phyloP scores from a whole-genome alignment of 257 asterid species.

The Paulownia fortunei region DNA sequence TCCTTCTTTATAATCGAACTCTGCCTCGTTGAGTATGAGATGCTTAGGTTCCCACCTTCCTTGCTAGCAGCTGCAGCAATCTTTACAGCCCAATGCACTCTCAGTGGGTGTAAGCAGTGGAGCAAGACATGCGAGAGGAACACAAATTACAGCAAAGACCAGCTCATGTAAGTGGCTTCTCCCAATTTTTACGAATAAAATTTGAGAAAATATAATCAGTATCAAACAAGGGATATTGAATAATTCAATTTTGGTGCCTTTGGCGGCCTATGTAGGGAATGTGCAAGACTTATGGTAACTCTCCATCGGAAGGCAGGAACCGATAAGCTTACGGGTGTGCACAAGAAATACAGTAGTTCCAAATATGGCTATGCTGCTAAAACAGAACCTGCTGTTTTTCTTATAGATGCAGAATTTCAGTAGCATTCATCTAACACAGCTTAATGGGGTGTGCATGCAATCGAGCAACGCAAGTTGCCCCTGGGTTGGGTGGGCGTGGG shows the following conservation, averaged over 20 bases:
- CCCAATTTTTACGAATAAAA: not conserved
- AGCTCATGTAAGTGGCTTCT: constrained; percentile 60
- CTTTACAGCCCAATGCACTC: constrained; percentile 70
- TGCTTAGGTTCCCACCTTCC: constrained; percentile 82
- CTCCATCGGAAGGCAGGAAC: constrained; percentile 69
- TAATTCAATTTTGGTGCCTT: not conserved
- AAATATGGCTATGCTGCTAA: constrained; percentile 64
- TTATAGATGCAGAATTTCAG: constrained; percentile 19
- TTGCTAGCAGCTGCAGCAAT: constrained; percentile 87
- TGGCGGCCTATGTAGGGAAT: constrained; percentile 48
- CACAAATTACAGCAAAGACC: constrained; percentile 52
- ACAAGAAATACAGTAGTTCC: constrained; percentile 66
- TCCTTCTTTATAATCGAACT: constrained; percentile 76
- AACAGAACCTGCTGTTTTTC: constrained; percentile 64
- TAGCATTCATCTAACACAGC: no score
- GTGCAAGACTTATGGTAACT: constrained; percentile 60
- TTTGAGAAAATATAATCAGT: not conserved
- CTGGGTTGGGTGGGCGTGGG: no score
- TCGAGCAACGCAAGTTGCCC: no score
- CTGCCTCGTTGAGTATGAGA: constrained; percentile 75
- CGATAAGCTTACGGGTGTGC: constrained; percentile 68
- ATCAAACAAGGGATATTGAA: not conserved
- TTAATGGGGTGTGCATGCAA: no score
- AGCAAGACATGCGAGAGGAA: constrained; percentile 62
- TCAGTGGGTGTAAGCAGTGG: constrained; percentile 68